Percentiles rank a stretch among this genome's conserved stretches.
Conservation (phyloP, 2,329 filamentous ascomycete genomes). For the Arthrobotrys entomopaga region DNA sequence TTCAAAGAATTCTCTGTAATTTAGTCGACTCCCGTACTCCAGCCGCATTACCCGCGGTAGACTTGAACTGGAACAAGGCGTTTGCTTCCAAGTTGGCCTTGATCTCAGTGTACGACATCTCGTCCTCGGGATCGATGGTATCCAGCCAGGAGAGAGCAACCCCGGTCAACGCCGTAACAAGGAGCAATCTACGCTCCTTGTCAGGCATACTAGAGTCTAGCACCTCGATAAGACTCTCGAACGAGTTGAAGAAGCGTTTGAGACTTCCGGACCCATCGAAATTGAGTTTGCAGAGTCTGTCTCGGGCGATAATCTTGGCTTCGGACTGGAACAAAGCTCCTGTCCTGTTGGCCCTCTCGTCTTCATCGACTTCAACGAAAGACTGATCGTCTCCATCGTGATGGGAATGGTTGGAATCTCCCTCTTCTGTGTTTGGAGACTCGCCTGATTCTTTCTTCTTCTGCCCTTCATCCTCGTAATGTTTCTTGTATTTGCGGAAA, state of each 20-base stretch:
- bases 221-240: constrained; percentile 40
- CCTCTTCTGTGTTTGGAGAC: constrained; percentile 12
- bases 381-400: constrained; percentile 41
- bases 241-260: constrained; percentile 40
- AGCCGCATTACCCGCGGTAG: not conserved
- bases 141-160: constrained; percentile 28
- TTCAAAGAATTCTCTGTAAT: constrained; percentile 14
- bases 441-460: constrained; percentile 13
- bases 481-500: constrained; percentile 76
- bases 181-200: constrained; percentile 37
- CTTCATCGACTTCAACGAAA: constrained; percentile 37
- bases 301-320: constrained; percentile 36
- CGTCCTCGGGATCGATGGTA: constrained; percentile 38
- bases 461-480: constrained; percentile 31
- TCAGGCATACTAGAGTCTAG: constrained; percentile 48
- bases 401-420: constrained; percentile 10
- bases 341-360: constrained; percentile 7
- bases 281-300: constrained; percentile 44
- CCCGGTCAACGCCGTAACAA: constrained; percentile 40
- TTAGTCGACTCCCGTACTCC: constrained; percentile 14
- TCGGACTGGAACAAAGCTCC: constrained; percentile 34
- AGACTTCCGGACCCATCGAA: constrained; percentile 31
- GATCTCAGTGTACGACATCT: constrained; percentile 32
- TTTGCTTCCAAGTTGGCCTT: constrained; percentile 26
- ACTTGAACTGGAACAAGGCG: constrained; percentile 18